Evolutionary conservation across 2,329 filamentous ascomycete genomes (phyloP).

Genomic region (Nemania abortiva): DNA sequence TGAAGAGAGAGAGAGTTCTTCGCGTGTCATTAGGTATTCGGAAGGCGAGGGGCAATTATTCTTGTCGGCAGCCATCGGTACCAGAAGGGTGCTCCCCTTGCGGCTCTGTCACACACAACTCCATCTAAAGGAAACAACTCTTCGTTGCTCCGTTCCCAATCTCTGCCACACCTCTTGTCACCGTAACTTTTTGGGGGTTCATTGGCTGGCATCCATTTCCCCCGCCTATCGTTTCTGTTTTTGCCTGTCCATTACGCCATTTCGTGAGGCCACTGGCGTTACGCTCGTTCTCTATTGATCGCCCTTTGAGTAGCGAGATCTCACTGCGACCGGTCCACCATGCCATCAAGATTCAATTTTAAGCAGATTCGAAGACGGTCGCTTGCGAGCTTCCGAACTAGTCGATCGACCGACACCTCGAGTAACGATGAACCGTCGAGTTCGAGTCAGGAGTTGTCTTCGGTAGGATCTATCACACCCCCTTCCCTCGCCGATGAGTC

Average conservation of each 20-base stretch:
- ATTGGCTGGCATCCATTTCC: constrained; percentile 21
- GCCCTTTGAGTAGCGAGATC: constrained; percentile 5
- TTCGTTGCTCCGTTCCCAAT: constrained; percentile 3
- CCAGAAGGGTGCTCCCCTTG: neutral
- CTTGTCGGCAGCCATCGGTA: constrained; percentile 12
- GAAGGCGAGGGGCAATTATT: constrained; percentile 9
- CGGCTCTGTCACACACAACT: constrained; percentile 8
- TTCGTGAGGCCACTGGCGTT: constrained; percentile 12
- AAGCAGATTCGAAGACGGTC: constrained; percentile 83
- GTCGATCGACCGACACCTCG: constrained; percentile 71
- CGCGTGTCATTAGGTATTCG: constrained; percentile 10
- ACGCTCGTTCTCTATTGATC: neutral
- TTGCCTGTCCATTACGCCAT: constrained; percentile 3
- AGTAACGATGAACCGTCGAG: constrained; percentile 68
- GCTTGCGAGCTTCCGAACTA: constrained; percentile 77
- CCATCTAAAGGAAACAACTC: neutral
- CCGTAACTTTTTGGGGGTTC: constrained; percentile 4
- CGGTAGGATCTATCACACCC: constrained; percentile 78
- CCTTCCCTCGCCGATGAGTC: constrained; percentile 78
- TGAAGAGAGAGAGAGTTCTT: neutral
- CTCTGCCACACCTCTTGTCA: constrained; percentile 4
- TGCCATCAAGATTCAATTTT: constrained; percentile 54
- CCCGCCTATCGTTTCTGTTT: neutral
- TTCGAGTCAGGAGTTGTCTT: constrained; percentile 69
- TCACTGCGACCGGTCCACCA: constrained; percentile 14